These are phyloP conservation scores for Pseudozyma tsukubaensis DNA, from an alignment of 1,284 basidiomycete species.

Conservation along the genomic window DNA sequence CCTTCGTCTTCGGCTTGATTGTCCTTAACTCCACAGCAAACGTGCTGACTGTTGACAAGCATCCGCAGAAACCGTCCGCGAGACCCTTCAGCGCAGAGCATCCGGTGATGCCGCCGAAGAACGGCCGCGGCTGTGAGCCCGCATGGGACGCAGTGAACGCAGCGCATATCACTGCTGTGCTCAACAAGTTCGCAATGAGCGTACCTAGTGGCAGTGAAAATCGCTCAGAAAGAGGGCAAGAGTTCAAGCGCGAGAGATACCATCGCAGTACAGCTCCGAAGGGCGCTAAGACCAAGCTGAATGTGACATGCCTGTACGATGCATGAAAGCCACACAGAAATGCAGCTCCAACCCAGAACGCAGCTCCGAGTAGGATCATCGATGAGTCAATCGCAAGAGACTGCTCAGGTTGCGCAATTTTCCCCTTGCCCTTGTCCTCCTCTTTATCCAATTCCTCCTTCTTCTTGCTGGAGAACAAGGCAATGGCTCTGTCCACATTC, in stretches of 20 bases:
- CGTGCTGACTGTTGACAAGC: conserved; percentile 92
- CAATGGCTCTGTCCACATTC: conserved; percentile 9
- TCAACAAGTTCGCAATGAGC: conserved; percentile 83
- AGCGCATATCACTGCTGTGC: conserved; percentile 65
- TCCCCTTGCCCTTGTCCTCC: not conserved
- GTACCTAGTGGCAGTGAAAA: conserved; percentile 80
- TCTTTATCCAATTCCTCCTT: not conserved
- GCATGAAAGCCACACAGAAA: conserved; percentile 80
- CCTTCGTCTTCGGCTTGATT: conserved; percentile 70
- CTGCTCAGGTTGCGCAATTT: not conserved
- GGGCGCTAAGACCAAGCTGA: conserved; percentile 88
- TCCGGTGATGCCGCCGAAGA: conserved; percentile 24
- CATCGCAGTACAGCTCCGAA: conserved; percentile 89
- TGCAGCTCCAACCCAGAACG: conserved; percentile 72
- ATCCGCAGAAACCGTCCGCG: conserved; percentile 92
- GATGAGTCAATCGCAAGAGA: conserved; percentile 19
- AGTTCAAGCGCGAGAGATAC: conserved; percentile 79
- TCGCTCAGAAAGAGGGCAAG: conserved; percentile 74
- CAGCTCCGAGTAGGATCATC: conserved; percentile 45
- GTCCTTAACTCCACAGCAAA: conserved; percentile 84
- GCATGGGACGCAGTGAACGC: conserved; percentile 49
- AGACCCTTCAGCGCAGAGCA: conserved; percentile 71
- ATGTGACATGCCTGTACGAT: conserved; percentile 83
- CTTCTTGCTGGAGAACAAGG: not conserved
- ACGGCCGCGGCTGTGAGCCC: conserved; percentile 15